phyloP scores from a whole-genome alignment of 2,329 filamentous ascomycete genomes.

The Hansfordia pulvinata region DNA sequence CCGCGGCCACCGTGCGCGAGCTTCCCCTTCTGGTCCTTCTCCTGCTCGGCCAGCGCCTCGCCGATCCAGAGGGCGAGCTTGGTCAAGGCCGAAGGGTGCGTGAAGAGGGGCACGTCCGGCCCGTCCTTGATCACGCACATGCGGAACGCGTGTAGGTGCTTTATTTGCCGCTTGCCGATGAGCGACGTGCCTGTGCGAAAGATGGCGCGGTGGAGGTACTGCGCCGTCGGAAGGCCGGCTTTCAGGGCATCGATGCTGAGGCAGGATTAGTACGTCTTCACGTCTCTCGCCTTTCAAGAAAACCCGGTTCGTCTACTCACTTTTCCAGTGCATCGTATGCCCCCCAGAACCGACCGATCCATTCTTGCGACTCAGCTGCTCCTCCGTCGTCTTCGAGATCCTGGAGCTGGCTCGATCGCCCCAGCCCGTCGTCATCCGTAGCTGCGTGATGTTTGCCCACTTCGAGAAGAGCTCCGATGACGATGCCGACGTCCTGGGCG shows the following conservation, averaged over 20 bases:
- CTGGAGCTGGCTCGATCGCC: slow-evolving; percentile 17
- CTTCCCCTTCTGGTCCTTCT: slow-evolving; percentile 61
- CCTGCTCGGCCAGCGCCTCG: slow-evolving; percentile 82
- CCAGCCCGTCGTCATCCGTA: slow-evolving; percentile 18
- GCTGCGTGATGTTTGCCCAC: slow-evolving; percentile 52
- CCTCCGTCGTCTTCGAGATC: slow-evolving; percentile 30
- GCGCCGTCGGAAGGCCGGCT: slow-evolving; percentile 65
- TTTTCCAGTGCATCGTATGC: slow-evolving; percentile 60
- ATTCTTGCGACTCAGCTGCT: slow-evolving; percentile 44
- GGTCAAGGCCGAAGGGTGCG: slow-evolving; percentile 80
- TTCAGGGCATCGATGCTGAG: slow-evolving; percentile 65
- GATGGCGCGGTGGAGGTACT: slow-evolving; percentile 83
- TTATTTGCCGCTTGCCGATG: slow-evolving; percentile 87
- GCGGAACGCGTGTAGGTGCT: slow-evolving; percentile 81
- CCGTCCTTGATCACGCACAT: slow-evolving; percentile 95
- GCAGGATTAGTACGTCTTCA: too few relatives aligned
- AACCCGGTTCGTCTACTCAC: slow-evolving; percentile 33
- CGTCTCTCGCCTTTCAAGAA: too few relatives aligned
- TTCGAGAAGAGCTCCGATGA: slow-evolving; percentile 84
- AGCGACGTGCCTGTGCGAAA: slow-evolving; percentile 83
- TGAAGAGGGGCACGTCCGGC: slow-evolving; percentile 82
- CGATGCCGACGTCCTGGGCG: slow-evolving; percentile 85
- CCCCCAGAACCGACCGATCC: slow-evolving; percentile 55
- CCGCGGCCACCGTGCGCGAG: slow-evolving; percentile 56
- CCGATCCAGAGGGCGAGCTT: slow-evolving; percentile 91